Percentiles rank a stretch among this genome's conserved stretches.
phyloP scores from a whole-genome alignment of 768 basidiomycete genomes.

The Boletellus emodensis region DNA sequence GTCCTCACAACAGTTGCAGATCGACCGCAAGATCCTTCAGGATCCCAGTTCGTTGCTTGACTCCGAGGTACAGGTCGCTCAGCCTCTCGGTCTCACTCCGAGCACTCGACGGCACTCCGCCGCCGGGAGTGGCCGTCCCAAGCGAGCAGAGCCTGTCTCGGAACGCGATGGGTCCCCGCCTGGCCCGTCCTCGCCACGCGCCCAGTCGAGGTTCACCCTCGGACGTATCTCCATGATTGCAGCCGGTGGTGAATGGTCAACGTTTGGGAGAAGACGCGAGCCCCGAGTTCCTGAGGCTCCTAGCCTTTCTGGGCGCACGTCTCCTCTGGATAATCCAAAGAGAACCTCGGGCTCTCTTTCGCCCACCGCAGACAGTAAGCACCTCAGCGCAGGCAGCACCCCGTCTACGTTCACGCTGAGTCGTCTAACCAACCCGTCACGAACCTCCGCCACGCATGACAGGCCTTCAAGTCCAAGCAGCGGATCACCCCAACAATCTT shows the following conservation, averaged over 20 bases:
- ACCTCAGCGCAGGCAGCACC: constrained; percentile 14
- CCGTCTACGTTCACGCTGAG: constrained; percentile 18
- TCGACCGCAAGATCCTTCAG: constrained; percentile 28
- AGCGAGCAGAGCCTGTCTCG: not conserved
- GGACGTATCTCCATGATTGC: constrained; percentile 19
- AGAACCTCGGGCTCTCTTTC: constrained; percentile 18
- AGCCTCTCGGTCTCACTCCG: constrained; percentile 26
- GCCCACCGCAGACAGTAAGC: constrained; percentile 14
- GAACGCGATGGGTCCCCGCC: not conserved
- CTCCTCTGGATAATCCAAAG: constrained; percentile 11
- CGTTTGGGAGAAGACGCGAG: constrained; percentile 31
- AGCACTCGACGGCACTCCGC: constrained; percentile 22
- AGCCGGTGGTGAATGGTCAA: constrained; percentile 30
- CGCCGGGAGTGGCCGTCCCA: constrained; percentile 4
- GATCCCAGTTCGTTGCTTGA: constrained; percentile 30
- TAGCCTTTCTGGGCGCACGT: constrained; percentile 6
- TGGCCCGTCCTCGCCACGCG: constrained; percentile 8
- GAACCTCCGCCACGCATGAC: constrained; percentile 9
- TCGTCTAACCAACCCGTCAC: constrained; percentile 18
- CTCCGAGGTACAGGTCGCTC: not conserved
- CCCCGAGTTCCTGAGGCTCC: constrained; percentile 13
- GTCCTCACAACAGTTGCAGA: constrained; percentile 2
- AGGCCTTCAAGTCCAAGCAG: constrained; percentile 7
- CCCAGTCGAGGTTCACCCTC: constrained; percentile 9
- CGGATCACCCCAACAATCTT: constrained; percentile 20